These are phyloP conservation scores for Paxillus involutus DNA, from an alignment of 768 basidiomycete species.

Conservation along the genomic window DNA sequence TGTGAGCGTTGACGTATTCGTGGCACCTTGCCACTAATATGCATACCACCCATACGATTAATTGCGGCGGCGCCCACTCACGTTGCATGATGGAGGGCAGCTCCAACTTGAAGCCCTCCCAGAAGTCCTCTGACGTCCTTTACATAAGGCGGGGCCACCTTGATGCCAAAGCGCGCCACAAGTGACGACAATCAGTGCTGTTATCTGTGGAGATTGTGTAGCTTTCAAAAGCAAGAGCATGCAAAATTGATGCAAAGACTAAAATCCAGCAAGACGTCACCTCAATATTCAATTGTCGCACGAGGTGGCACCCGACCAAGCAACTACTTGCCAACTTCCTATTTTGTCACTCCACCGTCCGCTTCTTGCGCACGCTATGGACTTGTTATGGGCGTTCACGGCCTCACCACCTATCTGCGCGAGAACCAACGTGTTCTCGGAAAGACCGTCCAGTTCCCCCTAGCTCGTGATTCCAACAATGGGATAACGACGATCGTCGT, in stretches of 20 bases:
- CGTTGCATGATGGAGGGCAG: not conserved
- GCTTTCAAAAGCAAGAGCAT: conserved; percentile 5
- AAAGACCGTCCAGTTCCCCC: conserved; percentile 33
- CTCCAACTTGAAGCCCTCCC: not conserved
- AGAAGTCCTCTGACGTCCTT: too few species aligned
- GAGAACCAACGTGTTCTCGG: conserved; percentile 43
- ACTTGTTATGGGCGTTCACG: conserved; percentile 49
- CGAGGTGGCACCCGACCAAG: too few species aligned
- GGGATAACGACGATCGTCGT: conserved; percentile 56
- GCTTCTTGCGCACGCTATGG: not conserved
- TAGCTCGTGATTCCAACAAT: conserved; percentile 1
- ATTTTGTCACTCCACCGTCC: not conserved
- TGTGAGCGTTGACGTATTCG: too few species aligned
- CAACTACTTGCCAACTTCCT: not conserved
- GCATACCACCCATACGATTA: too few species aligned
- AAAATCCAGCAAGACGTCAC: too few species aligned
- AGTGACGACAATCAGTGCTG: not conserved
- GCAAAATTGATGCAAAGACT: not conserved
- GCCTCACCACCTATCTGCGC: conserved; percentile 50
- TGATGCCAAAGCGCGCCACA: not conserved
- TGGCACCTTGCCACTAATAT: too few species aligned
- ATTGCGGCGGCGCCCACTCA: too few species aligned
- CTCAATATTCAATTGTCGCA: too few species aligned
- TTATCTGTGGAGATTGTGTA: conserved; percentile 3
- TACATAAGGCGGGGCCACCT: not conserved